Base-by-base conservation (phyloP, 495 filamentous ascomycete species). In the Polyplosphaeria fusca region DNA sequence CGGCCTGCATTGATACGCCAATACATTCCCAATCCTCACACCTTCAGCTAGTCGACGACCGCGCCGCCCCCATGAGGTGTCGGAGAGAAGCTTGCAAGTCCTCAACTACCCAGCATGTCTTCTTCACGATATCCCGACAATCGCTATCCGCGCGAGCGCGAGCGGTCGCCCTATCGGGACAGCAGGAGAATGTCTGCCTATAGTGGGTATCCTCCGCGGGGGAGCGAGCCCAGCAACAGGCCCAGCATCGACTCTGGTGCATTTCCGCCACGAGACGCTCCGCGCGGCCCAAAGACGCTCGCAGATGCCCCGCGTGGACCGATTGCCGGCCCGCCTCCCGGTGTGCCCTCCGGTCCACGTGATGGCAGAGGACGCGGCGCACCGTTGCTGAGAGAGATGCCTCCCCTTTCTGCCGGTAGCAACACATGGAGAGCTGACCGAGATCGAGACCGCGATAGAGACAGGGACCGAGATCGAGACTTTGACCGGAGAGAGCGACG, bases 371-470 rank as follows among this genome's bases (percentile, higher is more conserved):
- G 56, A 28, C 38, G 61, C 14, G 55, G 55, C 26, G 43, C 54
- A 44, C 27, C 50, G 12, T 45, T 42, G 4, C 40, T 70, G 38
- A 56, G 70, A 55, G 67, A 71, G 46, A 64, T 67, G 19, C 67
- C 68, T n/a, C 68, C 69, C 2, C 46, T 70, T 22, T 48, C 52
- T 22, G 37, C 37, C 11, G 20, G 19, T 18, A 42, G 22, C 19
- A 43, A 57, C 22, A 40, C 24, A 19, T 60, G 56, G 55, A 16
- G 55, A 39, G 52, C 39, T 41, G 51, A 52, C 18, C 9, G 39
- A 19, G 50, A 60, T 16, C n/a, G 77, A 73, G 74, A 76, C 42
- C 60, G 64, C 18, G 67, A 66, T 32, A 70, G 73, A 35, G 75
- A 77, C 60, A 68, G 65, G 3, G 63, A 61, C 25, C 14, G 55